These are phyloP conservation scores for Cladophialophora carrionii DNA, from an alignment of 2,329 filamentous ascomycete genomes.

Conservation along the genomic window DNA sequence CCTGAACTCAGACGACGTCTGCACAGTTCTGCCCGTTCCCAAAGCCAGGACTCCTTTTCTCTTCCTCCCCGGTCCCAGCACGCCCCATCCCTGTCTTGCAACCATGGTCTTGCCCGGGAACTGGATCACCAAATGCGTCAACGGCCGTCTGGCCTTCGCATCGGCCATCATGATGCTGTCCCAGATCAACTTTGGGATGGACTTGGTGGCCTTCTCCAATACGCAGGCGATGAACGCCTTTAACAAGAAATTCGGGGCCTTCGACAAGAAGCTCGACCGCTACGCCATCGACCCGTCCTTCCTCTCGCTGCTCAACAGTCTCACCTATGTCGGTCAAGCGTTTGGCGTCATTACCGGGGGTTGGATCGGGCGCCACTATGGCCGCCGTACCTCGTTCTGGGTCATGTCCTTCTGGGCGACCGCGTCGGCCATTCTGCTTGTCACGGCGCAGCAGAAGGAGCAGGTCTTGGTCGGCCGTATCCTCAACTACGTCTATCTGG, in stretches of 20 bases:
- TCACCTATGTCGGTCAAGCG: conserved; percentile 22
- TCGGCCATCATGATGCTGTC: conserved; percentile 19
- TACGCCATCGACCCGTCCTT: conserved; percentile 23
- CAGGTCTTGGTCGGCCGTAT: conserved; percentile 25
- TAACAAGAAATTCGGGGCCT: conserved; percentile 19
- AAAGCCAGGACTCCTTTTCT: neutral
- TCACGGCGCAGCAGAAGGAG: conserved; percentile 25
- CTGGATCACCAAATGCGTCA: conserved; percentile 14
- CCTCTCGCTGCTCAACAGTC: conserved; percentile 24
- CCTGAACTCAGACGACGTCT: neutral
- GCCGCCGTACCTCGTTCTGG: conserved; percentile 20
- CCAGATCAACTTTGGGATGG: conserved; percentile 27
- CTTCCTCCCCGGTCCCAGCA: neutral
- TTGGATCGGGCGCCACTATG: conserved; percentile 19
- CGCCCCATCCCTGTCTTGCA: neutral
- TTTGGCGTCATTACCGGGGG: conserved; percentile 22
- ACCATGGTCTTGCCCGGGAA: conserved; percentile 1
- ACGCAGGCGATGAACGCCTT: conserved; percentile 24
- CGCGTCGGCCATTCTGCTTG: conserved; percentile 18
- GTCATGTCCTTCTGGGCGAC: conserved; percentile 27
- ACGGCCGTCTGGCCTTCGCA: conserved; percentile 18
- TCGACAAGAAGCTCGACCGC: conserved; percentile 12
- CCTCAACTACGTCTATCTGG: conserved; percentile 29
- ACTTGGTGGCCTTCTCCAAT: conserved; percentile 14
- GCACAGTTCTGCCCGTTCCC: neutral